phyloP scores from a whole-genome alignment of 768 basidiomycete species.

The Dentipellis sp. region DNA sequence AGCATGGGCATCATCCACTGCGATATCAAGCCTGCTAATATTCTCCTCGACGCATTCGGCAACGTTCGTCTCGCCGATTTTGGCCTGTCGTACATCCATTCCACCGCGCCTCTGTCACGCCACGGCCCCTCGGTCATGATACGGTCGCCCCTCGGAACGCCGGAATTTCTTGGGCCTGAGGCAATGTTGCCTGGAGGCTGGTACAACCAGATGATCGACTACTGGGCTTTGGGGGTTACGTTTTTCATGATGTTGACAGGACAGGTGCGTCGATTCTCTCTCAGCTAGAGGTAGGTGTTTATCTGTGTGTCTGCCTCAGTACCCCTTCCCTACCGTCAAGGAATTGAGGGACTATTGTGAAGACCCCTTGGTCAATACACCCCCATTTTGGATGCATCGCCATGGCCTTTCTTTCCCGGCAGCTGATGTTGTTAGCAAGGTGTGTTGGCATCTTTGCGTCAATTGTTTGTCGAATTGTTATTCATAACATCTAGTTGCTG shows the following conservation, averaged over 20 bases:
- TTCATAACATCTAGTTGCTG: not conserved
- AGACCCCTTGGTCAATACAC: not conserved
- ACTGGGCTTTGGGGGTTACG: constrained; percentile 4
- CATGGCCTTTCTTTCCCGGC: too few relatives aligned
- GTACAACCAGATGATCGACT: constrained; percentile 3
- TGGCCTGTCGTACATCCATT: constrained; percentile 1
- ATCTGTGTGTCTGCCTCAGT: not conserved
- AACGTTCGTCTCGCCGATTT: constrained; percentile 2
- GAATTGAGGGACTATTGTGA: not conserved
- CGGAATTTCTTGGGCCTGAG: constrained; percentile 1
- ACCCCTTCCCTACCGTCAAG: not conserved
- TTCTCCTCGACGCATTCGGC: not conserved
- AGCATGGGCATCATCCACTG: constrained; percentile 5
- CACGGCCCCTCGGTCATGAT: not conserved
- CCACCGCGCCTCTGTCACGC: not conserved
- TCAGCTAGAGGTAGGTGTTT: too few relatives aligned
- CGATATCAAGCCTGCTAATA: constrained; percentile 3
- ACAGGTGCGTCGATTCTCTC: not conserved
- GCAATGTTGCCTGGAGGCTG: not conserved
- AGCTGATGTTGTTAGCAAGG: too few relatives aligned
- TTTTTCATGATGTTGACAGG: not conserved
- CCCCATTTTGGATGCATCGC: too few relatives aligned
- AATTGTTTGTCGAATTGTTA: too few relatives aligned
- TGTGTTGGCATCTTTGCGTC: too few relatives aligned
- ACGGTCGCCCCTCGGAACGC: not conserved